Evolutionary conservation across 805 yeast genomes (phyloP), one percentile per base, ranked within the genome.

Genomic region (Candida pseudoglaebosa): DNA sequence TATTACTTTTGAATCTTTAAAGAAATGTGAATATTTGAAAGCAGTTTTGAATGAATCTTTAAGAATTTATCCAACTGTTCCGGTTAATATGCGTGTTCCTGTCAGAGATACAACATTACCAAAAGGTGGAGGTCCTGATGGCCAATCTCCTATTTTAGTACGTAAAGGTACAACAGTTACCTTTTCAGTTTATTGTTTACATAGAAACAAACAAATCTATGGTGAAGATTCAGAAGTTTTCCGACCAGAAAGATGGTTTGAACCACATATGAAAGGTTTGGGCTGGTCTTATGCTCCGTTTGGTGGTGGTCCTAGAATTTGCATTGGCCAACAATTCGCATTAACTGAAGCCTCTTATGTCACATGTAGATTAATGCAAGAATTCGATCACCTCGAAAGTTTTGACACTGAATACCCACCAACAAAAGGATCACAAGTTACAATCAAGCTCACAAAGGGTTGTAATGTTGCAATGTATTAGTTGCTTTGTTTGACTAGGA

Each of bases 321-420:
- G 80, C 47, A 58, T 75, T 40, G 80, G 80, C 29, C 79, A 74
- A 59, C 79, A 75, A 53, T 73, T 72, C 55, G 80, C 80, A 2
- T 63, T 74, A n/a, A 72, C 77, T 17, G 78, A 74, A 54, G 76
- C 77, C n/a, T 61, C 72, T 16, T 73, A 71, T 50, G 59, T 65
- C 14, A 48, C 68, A 19, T 61, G 61, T 21, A 59, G 76, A 46
- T 50, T 71, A 28, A 45, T 48, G 8, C 61, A 56, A 45, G 37
- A 48, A 38, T 57, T 56, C 42, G 51, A 55, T 12, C 44, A 53
- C 33, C 43, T 57, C 35, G 38, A 28, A 22, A 31, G 48, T 38
- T 53, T 52, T 21, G 43, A 39, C 33, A 36, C 45, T 12, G 50
- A 52, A 20, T 59, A 61, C 38, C 67, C 67, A 34, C 64, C 65